Base-by-base conservation (phyloP, 148 eudicot species). In the Rhododendron ferrugineum region DNA sequence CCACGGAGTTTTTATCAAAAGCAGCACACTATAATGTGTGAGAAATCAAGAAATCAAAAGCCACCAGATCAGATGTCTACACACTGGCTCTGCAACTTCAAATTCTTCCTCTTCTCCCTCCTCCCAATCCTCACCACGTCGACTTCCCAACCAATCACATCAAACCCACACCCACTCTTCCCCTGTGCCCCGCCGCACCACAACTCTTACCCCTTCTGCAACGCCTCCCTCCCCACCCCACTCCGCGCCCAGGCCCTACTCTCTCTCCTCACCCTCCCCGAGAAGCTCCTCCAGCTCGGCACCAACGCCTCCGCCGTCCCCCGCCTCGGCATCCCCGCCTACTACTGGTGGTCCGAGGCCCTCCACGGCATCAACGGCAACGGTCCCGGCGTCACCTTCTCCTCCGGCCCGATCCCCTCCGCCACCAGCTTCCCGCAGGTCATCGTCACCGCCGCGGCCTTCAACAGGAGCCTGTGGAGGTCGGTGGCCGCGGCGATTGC, bases 291-390 rank as follows among this genome's bases (percentile, higher is more conserved):
- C 3, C 93, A 89, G 84, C 93, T 96, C 10, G 91, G 88, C 86
- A 88, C 93, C 92, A 96, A 91, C 82, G 92, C 92, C 85, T 64
- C 93, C 30, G 89, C 88, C 72, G 81, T 95, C 6, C 90, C 94
- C n/a, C 82, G 91, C 16, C 85, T 96, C 44, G 94, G 93, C 14
- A 87, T 96, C 40, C 98, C 99, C 0, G 80, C 93, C 1, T 96
- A 93, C 85, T 87, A 95, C 75, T 96, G 98, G 98, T 96, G 99
- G 99, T 96, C 99, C 26, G 99, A 96, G 82, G 91, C 98, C 0
- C 92, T 96, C 85, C 99, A 95, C 78, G 99, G 99, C 6, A 88
- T 96, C 64, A 93, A 95, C 52, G 32, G 84, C 58, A 95, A 95
- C 78, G 99, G 99, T 16, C 99, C 99, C 0, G 99, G 98, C 3